Base-by-base conservation (phyloP, 768 basidiomycete species). In the Agaricus bisporus region DNA sequence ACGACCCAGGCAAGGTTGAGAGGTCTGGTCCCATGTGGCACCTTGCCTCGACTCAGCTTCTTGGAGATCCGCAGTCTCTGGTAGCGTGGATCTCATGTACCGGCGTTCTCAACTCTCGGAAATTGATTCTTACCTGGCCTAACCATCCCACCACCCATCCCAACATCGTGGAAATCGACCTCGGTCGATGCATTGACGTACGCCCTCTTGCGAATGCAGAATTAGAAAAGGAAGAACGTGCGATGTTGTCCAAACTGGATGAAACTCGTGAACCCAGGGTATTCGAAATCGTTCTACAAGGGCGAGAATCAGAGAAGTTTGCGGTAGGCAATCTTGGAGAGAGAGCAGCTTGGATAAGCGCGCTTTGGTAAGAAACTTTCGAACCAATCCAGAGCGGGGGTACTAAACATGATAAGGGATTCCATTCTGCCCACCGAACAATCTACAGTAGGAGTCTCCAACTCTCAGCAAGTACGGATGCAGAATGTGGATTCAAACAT, bases 321-420 rank as follows among this genome's bases (percentile, higher is more conserved):
- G 86, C 84, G 0, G 81, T 79, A 2, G 64, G 70, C 9, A 81
- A 81, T 18, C 76, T 80, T 25, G 73, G 77, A 55, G 85, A 86
- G 52, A 73, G 88, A 48, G 86, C 85, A 3, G 76, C 75, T 8
- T 90, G 88, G 88, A 76, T 90, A 47, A 85, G 83, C 60, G 78
- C 82, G 3, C 80, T 89, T 44, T 90, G 88, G 88, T 87, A 64
- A 61, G 26, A 15, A 17, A 28, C 73, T 63, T 20, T 26, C 43
- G n/a, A 38, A 52, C 41, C 18, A 41, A 39, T 48, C 36, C 37
- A 28, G n/a, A 9, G 28, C 49, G 18, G 32, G 39, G 20, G 26
- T 46, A n/a, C 25, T 47, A 55, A 8, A 22, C 41, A 37, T 52
- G 12, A 4, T 17, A 59, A 86, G 86, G 86, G 83, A 88, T 62